A percentile compares a stretch with the other conserved stretches of the same genome.
Evolutionary conservation across 352 stramenopile species (phyloP).

Genomic region (Globisporangium megalacanthum): DNA sequence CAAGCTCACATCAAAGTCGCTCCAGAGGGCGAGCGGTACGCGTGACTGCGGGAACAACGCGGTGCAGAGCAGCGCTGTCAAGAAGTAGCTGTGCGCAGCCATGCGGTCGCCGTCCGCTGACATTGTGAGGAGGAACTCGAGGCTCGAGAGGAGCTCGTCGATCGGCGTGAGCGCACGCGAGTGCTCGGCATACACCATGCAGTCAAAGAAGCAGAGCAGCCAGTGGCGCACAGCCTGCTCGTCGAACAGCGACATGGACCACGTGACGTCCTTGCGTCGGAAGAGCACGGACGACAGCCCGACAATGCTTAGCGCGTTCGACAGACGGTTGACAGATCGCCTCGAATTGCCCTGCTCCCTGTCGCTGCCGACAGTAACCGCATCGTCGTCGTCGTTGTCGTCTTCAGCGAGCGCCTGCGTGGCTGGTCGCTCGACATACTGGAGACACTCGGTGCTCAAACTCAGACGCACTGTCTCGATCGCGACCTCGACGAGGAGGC

Average conservation of each 20-base stretch:
- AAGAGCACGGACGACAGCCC: conserved; percentile 7
- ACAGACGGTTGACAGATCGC: conserved; percentile 6
- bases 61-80: conserved; percentile 36
- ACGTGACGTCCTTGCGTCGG: conserved; percentile 6
- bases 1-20: conserved; percentile 6
- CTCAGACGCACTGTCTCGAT: conserved; percentile 16
- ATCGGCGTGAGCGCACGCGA: conserved; percentile 24
- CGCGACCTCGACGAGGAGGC: conserved; percentile 20
- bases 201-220: conserved; percentile 19
- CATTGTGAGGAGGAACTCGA: conserved; percentile 8
- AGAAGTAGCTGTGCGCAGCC: conserved; percentile 24
- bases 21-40: conserved; percentile 8
- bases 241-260: conserved; percentile 15
- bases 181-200: conserved; percentile 14
- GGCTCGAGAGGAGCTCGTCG: conserved; percentile 16
- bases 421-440: conserved; percentile 4
- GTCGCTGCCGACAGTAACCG: not conserved
- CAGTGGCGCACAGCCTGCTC: conserved; percentile 11
- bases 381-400: conserved; percentile 6
- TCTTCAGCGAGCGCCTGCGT: not conserved
- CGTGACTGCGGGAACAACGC: conserved; percentile 21
- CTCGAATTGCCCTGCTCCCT: not conserved
- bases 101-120: not conserved
- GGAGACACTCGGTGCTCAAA: conserved; percentile 27
- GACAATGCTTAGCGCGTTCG: conserved; percentile 15